phyloP scores from a whole-genome alignment of 192 early-diverging fungal genomes.

The Coemansia sp. region DNA sequence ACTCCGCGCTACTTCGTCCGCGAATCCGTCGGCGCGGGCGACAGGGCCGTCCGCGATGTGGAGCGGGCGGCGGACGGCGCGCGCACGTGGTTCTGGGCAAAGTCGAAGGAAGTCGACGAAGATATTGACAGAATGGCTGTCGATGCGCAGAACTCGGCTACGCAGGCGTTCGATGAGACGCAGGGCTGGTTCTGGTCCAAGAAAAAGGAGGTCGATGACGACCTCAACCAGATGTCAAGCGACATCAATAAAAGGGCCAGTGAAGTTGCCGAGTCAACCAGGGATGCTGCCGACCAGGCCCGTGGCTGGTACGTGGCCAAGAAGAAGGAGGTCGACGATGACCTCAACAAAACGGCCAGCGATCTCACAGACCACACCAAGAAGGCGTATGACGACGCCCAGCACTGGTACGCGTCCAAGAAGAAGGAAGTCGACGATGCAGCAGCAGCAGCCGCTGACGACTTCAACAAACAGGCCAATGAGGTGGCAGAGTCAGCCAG shows the following conservation, averaged over 20 bases:
- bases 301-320: constrained; percentile 30
- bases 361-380: background rate
- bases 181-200: constrained; percentile 41
- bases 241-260: too few relatives aligned
- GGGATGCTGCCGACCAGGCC: background rate
- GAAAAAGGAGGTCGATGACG: constrained; percentile 14
- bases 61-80: constrained; percentile 9
- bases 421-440: too few relatives aligned
- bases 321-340: constrained; percentile 15
- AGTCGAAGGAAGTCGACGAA: constrained; percentile 14
- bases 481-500: too few relatives aligned
- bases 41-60: background rate
- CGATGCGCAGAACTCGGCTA: background rate
- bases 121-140: background rate
- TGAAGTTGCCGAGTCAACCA: too few relatives aligned
- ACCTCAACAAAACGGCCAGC: background rate
- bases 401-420: constrained; percentile 5
- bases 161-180: constrained; percentile 13
- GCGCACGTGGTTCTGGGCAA: constrained; percentile 37
- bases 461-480: too few relatives aligned
- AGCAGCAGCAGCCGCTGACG: too few relatives aligned
- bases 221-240: background rate
- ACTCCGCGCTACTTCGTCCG: background rate
- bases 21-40: background rate
- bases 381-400: constrained; percentile 12